Conservation (phyloP, 352 stramenopile species). For the Pythium angustatum region DNA sequence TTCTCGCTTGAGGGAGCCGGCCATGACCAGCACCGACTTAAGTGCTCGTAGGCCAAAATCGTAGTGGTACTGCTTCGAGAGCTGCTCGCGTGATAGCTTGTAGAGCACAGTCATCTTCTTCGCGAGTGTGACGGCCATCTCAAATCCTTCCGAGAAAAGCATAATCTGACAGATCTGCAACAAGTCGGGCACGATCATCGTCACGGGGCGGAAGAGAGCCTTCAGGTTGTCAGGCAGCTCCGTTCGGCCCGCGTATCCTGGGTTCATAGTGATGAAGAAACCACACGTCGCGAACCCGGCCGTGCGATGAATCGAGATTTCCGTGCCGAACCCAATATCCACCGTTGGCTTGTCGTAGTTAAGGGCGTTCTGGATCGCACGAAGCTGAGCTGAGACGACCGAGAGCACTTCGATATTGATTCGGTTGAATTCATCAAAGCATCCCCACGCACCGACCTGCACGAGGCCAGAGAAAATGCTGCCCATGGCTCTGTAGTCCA, state of each 20-base stretch:
- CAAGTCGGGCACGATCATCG: slow-evolving; percentile 93
- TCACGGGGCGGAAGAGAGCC: slow-evolving; percentile 91
- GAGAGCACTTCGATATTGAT: slow-evolving; percentile 89
- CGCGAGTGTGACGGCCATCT: slow-evolving; percentile 84
- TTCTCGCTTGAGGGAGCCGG: slow-evolving; percentile 91
- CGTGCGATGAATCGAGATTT: slow-evolving; percentile 91
- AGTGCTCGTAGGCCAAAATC: slow-evolving; percentile 94
- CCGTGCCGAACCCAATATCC: slow-evolving; percentile 90
- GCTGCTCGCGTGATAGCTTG: slow-evolving; percentile 93
- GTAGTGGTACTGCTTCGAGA: slow-evolving; percentile 96
- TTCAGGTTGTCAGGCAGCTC: slow-evolving; percentile 94
- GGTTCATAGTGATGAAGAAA: slow-evolving; percentile 97
- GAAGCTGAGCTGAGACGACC: slow-evolving; percentile 85
- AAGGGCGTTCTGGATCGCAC: slow-evolving; percentile 92
- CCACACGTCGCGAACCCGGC: slow-evolving; percentile 92
- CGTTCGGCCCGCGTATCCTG: slow-evolving; percentile 90
- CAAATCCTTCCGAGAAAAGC: slow-evolving; percentile 93
- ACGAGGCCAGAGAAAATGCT: slow-evolving; percentile 89
- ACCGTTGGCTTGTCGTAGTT: slow-evolving; percentile 91
- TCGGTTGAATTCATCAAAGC: slow-evolving; percentile 88
- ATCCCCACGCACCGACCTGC: slow-evolving; percentile 86
- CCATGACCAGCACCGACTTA: slow-evolving; percentile 95
- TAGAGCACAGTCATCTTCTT: slow-evolving; percentile 97
- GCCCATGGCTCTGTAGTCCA: slow-evolving; percentile 93
- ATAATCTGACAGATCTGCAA: slow-evolving; percentile 94